Evolutionary conservation across 2,329 filamentous ascomycete genomes (phyloP), one percentile per base, ranked within the genome.

Genomic region (Aspergillus sp.): DNA sequence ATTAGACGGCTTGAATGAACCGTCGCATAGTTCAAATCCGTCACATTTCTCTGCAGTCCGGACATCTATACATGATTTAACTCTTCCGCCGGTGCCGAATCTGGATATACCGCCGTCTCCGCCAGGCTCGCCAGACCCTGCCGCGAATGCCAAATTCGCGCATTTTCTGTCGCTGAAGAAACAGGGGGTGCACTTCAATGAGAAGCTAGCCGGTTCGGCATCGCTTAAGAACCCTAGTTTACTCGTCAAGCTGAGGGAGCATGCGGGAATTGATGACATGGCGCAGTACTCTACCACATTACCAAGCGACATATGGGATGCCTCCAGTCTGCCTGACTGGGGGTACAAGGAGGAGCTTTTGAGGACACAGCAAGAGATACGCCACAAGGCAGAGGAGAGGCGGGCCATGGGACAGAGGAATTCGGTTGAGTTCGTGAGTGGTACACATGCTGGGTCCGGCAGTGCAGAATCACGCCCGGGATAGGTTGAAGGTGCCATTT

Each of bases 141-240:
- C 48, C 4, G 45, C 67, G 2, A 74, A 71, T 12, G 66, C 67
- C 39, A 78, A 78, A 44, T 73, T 79, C 47, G 61, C 64, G 29
- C 70, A 71, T 42, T 80, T 80, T 39, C 63, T 80, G 3, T 65
- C 69, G 14, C 57, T 80, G 22, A 80, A 80, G 51, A 70, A 70
- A 45, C 69, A 75, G 49, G 72, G 72, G 2, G 60, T 74, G 14
- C 76, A 80, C 52, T 80, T 80, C 60, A 79, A 80, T 42, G 64
- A 72, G 42, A 72, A 76, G 33, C 56, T 80, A 10, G 68, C 72
- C 32, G 60, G 57, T 24, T 75, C 74, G 3, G 63, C 70, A 2
- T 71, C 72, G 2, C 60, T 80, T 16, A 69, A 69, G 26, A 78
- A 80, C 45, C 75, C 76, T 6, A 69, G 66, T 35, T 58, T 79